phyloP scores from a whole-genome alignment of 2,329 filamentous ascomycete genomes.

The Dothistroma septosporum region DNA sequence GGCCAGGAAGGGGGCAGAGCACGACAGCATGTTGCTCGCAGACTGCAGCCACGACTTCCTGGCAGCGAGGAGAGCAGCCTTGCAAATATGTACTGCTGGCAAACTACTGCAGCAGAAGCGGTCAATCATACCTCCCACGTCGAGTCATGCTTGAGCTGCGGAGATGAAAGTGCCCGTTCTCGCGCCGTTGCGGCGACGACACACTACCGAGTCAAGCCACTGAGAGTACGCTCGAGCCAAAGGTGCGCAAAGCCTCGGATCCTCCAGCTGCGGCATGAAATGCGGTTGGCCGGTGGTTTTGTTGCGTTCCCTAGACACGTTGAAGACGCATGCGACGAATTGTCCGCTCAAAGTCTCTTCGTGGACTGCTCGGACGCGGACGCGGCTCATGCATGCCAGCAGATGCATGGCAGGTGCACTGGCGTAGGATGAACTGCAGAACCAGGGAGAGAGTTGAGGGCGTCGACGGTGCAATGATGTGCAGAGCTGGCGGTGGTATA shows the following conservation, averaged over 20 bases:
- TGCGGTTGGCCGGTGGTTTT: not conserved
- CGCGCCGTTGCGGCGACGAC: not conserved
- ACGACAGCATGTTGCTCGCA: not conserved
- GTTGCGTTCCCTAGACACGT: not conserved
- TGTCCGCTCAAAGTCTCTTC: not conserved
- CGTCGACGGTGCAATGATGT: not conserved
- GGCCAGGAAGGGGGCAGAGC: no score
- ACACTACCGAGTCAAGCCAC: not conserved
- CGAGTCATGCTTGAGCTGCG: not conserved
- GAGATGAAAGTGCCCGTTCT: not conserved
- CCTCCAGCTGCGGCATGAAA: not conserved
- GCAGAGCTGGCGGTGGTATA: slow-evolving; percentile 7
- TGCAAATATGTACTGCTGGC: no score
- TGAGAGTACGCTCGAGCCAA: not conserved
- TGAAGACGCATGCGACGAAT: not conserved
- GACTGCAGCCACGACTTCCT: not conserved
- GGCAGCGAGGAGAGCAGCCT: not conserved
- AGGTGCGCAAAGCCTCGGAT: not conserved
- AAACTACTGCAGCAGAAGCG: no score
- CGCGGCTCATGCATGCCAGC: not conserved
- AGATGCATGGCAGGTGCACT: slow-evolving; percentile 1
- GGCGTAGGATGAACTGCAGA: not conserved
- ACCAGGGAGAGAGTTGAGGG: slow-evolving; percentile 5
- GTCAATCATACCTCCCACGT: no score
- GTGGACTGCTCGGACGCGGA: slow-evolving; percentile 1